phyloP scores from a whole-genome alignment of 1,284 basidiomycete species.

The Cerioporus squamosus region DNA sequence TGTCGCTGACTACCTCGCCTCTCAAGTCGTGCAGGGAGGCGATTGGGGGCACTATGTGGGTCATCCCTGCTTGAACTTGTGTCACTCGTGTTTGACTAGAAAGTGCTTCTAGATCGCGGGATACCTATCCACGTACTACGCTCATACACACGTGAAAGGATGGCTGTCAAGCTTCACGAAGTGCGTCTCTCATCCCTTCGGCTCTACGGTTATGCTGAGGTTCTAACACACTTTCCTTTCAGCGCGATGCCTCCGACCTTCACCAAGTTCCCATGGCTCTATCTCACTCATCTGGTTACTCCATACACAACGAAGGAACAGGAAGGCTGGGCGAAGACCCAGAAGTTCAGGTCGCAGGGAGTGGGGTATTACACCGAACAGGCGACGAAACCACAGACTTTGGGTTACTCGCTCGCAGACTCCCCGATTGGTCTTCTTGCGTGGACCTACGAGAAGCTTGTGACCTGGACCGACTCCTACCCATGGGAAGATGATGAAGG shows the following conservation, averaged over 20 bases:
- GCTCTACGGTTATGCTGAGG: background rate
- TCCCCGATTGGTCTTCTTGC: slow-evolving; percentile 61
- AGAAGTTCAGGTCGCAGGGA: slow-evolving; percentile 26
- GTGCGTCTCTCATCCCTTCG: background rate
- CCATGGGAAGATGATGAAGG: slow-evolving; percentile 58
- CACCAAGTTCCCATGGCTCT: background rate
- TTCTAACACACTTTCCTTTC: background rate
- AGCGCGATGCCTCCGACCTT: background rate
- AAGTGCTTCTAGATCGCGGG: slow-evolving; percentile 6
- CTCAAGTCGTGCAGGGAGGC: slow-evolving; percentile 53
- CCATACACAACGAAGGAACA: slow-evolving; percentile 1
- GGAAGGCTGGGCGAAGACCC: background rate
- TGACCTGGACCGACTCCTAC: slow-evolving; percentile 56
- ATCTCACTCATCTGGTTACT: slow-evolving; percentile 3
- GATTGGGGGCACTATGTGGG: slow-evolving; percentile 49
- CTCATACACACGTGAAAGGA: slow-evolving; percentile 9
- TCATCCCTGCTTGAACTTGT: slow-evolving; percentile 19
- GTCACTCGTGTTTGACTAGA: slow-evolving; percentile 24
- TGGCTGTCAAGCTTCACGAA: slow-evolving; percentile 15
- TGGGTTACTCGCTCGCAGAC: slow-evolving; percentile 53
- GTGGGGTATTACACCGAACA: slow-evolving; percentile 36
- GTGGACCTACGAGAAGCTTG: slow-evolving; percentile 67
- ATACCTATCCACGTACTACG: slow-evolving; percentile 8
- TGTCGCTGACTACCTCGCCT: background rate
- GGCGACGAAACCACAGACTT: slow-evolving; percentile 41